phyloP scores from a whole-genome alignment of 1,139 yeast species.

The Zygosaccharomyces sapae region DNA sequence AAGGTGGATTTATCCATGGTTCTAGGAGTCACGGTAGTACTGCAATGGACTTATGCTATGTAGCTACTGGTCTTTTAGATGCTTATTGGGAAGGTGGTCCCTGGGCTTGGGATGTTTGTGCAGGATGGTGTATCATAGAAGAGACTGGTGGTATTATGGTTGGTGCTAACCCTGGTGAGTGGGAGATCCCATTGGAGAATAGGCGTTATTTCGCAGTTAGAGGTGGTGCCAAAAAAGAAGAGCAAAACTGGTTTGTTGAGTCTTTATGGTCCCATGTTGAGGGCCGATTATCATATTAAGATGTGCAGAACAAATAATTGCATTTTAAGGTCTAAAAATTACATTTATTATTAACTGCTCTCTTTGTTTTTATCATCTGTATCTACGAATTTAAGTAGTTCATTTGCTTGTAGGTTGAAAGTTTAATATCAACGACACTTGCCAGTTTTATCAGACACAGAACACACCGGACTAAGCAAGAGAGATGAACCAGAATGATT shows the following conservation, averaged over 20 bases:
- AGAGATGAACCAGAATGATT: constrained; percentile 5
- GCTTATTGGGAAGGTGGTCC: constrained; percentile 64
- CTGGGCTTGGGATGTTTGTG: constrained; percentile 62
- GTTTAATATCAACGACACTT: background rate
- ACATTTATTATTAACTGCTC: background rate
- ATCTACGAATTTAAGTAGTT: background rate
- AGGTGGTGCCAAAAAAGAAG: constrained; percentile 42
- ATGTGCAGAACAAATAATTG: background rate
- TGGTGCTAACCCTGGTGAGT: constrained; percentile 47
- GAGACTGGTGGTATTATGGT: constrained; percentile 56
- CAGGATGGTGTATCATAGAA: constrained; percentile 54
- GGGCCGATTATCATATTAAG: constrained; percentile 41
- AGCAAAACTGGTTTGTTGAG: constrained; percentile 43
- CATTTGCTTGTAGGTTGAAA: background rate
- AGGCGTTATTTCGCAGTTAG: constrained; percentile 53
- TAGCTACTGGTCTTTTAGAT: constrained; percentile 53
- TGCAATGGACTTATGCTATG: constrained; percentile 52
- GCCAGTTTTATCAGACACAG: background rate
- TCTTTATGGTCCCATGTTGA: constrained; percentile 47
- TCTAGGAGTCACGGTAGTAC: constrained; percentile 56
- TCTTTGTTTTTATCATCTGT: background rate
- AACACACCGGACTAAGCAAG: background rate
- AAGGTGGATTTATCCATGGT: constrained; percentile 52
- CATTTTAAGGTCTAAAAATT: background rate
- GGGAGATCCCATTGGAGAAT: constrained; percentile 46